These are phyloP conservation scores for barley (Hordeum vulgare) DNA, from an alignment of 176 grass and related monocot genomes.

Conservation along the genomic window MorexV3_pseudomolecules_assembly NC_058522.1:384413877-384414376, in stretches of 20 bases:
- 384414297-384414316: neutral
- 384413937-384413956: neutral
- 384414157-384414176: constrained; percentile 22
- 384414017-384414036: neutral
- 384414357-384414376: neutral
- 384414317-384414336: neutral
- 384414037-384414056: neutral
- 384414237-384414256: neutral
- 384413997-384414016: neutral
- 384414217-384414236: constrained; percentile 2
- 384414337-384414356: neutral
- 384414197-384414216: constrained; percentile 24
- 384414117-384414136: neutral
- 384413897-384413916: neutral
- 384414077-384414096: neutral
- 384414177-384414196: constrained; percentile 35
- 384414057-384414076: neutral
- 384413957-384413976: neutral
- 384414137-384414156: neutral
- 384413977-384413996: neutral
- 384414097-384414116: neutral
- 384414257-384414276: neutral
- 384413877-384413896: neutral
- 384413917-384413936: neutral
- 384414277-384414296: neutral